Conservation (phyloP, 345 rosid genomes). For the Populus pruinosa region DNA sequence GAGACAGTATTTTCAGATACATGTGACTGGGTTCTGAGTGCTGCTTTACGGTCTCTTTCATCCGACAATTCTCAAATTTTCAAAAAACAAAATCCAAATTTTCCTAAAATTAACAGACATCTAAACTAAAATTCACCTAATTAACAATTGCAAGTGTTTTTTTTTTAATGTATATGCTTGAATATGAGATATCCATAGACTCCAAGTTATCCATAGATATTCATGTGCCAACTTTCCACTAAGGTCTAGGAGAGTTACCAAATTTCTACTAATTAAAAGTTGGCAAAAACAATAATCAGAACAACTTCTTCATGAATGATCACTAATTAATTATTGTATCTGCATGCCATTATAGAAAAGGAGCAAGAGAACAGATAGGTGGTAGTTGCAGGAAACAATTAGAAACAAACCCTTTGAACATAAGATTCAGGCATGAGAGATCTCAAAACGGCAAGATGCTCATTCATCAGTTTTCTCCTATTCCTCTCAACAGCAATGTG, state of each 20-base stretch:
- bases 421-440: constrained; percentile 87
- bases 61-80: neutral
- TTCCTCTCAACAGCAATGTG: constrained; percentile 94
- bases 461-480: constrained; percentile 83
- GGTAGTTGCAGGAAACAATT: neutral
- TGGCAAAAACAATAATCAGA: neutral
- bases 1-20: neutral
- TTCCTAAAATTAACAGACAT: neutral
- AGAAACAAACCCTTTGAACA: constrained; percentile 62
- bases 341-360: neutral
- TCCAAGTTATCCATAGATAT: neutral
- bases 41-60: neutral
- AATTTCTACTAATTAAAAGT: neutral
- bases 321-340: neutral
- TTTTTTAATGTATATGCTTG: neutral
- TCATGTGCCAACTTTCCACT: neutral
- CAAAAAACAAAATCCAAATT: neutral
- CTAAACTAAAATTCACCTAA: neutral
- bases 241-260: neutral
- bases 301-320: neutral
- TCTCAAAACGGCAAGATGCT: constrained; percentile 67
- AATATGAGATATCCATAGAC: neutral
- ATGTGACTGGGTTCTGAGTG: constrained; percentile 11
- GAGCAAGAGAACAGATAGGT: neutral
- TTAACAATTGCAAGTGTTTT: neutral